Percentiles rank a stretch among this genome's conserved stretches.
Conservation (phyloP, 2,329 filamentous ascomycete species). For the Botrytis sinoallii region DNA sequence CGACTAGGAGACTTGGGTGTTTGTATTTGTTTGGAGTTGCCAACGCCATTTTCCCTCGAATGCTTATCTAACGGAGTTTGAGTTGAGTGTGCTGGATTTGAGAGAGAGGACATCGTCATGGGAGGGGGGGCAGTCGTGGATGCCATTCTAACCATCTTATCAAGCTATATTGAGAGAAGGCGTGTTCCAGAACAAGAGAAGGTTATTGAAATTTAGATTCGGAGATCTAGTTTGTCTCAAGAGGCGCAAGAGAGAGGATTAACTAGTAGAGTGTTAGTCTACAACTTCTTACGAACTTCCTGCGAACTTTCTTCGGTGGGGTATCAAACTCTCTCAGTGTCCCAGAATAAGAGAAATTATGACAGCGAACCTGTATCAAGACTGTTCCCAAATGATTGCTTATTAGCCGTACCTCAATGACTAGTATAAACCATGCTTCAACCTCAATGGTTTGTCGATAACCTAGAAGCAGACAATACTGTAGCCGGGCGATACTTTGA, state of each 20-base stretch:
- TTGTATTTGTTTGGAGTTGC: slow-evolving; percentile 24
- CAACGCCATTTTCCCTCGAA: slow-evolving; percentile 28
- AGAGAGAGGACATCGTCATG: not conserved
- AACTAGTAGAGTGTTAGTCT: not conserved
- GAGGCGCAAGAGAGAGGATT: not conserved
- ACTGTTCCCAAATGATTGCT: not conserved
- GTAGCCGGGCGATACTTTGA: not conserved
- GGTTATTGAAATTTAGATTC: not conserved
- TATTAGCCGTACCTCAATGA: not conserved
- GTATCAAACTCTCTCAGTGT: not conserved
- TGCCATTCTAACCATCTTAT: slow-evolving; percentile 21
- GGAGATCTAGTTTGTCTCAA: not conserved
- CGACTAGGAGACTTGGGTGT: slow-evolving; percentile 13
- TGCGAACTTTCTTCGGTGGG: not conserved
- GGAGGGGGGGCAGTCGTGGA: slow-evolving; percentile 12
- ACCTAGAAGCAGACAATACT: not conserved
- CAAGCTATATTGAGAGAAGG: not conserved
- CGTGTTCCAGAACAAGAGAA: not conserved
- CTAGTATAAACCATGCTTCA: not conserved
- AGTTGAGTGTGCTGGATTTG: not conserved
- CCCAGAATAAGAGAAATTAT: not conserved
- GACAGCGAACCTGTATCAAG: not conserved
- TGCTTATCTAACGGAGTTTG: slow-evolving; percentile 26
- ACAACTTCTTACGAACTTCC: not conserved
- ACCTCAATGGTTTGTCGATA: not conserved